Evolutionary conservation across 164 flowering plant species (phyloP), one percentile per base, ranked within the genome.

Genomic region (Vitis riparia): DNA sequence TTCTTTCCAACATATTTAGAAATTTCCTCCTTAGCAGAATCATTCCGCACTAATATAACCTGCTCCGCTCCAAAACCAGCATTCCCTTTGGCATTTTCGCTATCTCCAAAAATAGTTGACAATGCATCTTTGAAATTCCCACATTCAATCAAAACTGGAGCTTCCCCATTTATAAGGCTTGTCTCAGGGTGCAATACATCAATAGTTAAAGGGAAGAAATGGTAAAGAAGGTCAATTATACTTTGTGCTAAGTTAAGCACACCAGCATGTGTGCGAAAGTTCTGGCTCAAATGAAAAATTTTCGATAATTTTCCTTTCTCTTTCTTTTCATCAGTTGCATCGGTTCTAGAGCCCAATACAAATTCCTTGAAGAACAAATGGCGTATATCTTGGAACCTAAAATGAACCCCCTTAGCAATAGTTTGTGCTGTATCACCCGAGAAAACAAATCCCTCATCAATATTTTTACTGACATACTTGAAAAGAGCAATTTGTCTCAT

Each of bases 401-500:
- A 78, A 23, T 77, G 69, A 3, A 69, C 74, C 9, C 44, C 44
- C 44, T 32, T 32, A 32, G 44, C 44, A 32, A 32, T 32, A 32
- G 44, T 32, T 6, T 32, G 44, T 32, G 44, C 5, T 6, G 74
- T 71, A 27, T 56, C 69, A 60, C 78, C 76, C 0, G 60, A 62
- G 16, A 62, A 75, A n/a, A 78, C 85, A 76, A 77, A n/a, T 0
- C 65, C 73, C 15, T 32, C 88, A 6, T 73, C 68, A 9, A 80
- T 75, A 79, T 87, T 87, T 69, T 66, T 68, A 73, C 87, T 85
- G 7, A 85, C 53, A 73, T 84, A 77, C 66, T 83, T 84, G 63
- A 87, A 82, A 29, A 87, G 85, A 16, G 82, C 71, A 65, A 87
- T 79, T 48, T 87, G 91, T 59, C 83, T 77, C 85, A 85, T 85